Percentiles rank a stretch among this genome's conserved stretches.
Evolutionary conservation across 176 grass and related monocot species (phyloP).

Genomic region (Triticum urartu): DNA sequence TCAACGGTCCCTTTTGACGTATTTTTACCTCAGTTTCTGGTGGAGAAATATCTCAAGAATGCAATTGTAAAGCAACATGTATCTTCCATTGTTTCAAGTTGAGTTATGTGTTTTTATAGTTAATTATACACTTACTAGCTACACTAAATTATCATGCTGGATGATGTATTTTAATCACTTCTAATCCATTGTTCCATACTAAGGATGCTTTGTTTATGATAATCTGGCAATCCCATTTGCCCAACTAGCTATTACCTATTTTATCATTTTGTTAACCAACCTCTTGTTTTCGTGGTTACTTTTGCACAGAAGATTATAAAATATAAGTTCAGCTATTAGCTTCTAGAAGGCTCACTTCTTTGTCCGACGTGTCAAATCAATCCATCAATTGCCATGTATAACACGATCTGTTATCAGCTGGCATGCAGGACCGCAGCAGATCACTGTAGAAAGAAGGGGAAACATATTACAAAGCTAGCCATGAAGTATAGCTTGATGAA

Average conservation of each 20-base stretch:
- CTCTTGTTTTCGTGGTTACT: neutral
- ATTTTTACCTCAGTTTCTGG: neutral
- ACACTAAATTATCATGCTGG: neutral
- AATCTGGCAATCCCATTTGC: neutral
- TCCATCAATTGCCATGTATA: slow-evolving; percentile 4
- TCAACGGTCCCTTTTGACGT: neutral
- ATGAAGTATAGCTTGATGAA: slow-evolving; percentile 90
- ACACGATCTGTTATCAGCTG: slow-evolving; percentile 43
- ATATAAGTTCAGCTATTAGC: neutral
- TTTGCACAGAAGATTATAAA: neutral
- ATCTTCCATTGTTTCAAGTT: neutral
- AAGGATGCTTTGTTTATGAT: neutral
- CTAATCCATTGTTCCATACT: neutral
- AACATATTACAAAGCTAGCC: slow-evolving; percentile 72
- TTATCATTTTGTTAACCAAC: neutral
- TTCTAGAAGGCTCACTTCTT: neutral
- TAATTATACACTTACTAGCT: neutral
- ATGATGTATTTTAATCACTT: neutral
- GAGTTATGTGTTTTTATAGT: neutral
- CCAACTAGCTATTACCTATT: neutral
- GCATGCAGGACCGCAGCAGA: slow-evolving; percentile 72
- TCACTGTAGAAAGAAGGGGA: slow-evolving; percentile 70
- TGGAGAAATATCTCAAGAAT: neutral
- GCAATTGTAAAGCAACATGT: neutral
- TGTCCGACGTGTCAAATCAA: neutral